Conservation (phyloP, 805 yeast genomes). For the Novakomyces olei region DNA sequence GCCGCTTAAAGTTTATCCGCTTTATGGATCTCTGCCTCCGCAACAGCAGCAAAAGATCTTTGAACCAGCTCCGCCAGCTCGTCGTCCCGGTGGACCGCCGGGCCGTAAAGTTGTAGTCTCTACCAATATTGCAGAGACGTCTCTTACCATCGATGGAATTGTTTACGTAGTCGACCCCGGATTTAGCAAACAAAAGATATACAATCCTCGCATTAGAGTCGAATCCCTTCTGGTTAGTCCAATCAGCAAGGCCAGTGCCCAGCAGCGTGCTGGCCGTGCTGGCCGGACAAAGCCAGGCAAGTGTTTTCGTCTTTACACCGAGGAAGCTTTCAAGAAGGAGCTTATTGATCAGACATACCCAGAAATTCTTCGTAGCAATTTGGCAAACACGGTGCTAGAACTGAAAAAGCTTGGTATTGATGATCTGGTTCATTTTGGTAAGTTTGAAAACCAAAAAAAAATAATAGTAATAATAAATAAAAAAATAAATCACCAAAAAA, state of each 20-base stretch:
- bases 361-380: conserved; percentile 74
- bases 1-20: conserved; percentile 70
- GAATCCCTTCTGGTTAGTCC: conserved; percentile 89
- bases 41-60: conserved; percentile 84
- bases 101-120: conserved; percentile 85
- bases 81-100: conserved; percentile 37
- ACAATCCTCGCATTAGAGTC: conserved; percentile 87
- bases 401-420: conserved; percentile 85
- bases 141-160: conserved; percentile 90
- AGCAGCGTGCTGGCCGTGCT: conserved; percentile 98
- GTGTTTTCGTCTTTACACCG: conserved; percentile 88
- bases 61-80: conserved; percentile 56
- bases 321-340: conserved; percentile 86
- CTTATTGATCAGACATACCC: conserved; percentile 90
- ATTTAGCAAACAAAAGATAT: conserved; percentile 85
- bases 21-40: conserved; percentile 93
- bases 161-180: conserved; percentile 97
- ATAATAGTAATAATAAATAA: too few species aligned
- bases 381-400: conserved; percentile 78
- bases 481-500: too few species aligned
- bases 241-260: conserved; percentile 90
- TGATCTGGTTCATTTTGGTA: conserved; percentile 91
- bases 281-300: conserved; percentile 98
- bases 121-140: conserved; percentile 94
- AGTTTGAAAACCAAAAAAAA: too few species aligned